Base-by-base conservation (phyloP, 2,329 filamentous ascomycete genomes). In the Verticillium tricorpus region DNA sequence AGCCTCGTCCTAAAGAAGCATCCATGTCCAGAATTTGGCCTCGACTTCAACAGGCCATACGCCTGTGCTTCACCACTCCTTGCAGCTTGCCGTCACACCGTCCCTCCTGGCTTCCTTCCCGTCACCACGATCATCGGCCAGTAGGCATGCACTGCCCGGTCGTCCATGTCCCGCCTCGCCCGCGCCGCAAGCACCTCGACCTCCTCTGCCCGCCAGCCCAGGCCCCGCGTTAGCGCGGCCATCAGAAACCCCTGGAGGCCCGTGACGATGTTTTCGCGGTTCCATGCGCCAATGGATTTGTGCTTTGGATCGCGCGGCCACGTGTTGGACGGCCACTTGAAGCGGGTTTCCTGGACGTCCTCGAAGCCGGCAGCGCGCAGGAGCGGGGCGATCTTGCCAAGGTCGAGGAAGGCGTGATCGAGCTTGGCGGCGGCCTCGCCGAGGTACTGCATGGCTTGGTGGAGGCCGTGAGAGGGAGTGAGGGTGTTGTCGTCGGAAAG, bases 291-390 rank as follows among this genome's bases (percentile, higher is more conserved):
- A 15, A 77, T 65, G 64, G 74, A 68, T 67, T 77, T 78, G 62
- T 73, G 67, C 60, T 69, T 67, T 3, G 61, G 56, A 59, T 75
- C 70, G 52, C 70, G 70, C 34, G 76, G 72, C 76, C 76, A 78
- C 6, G 68, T 65, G 45, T 76, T 75, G 56, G 72, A 70, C n/a
- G 76, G 76, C 70, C 75, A 75, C 66, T 74, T 74, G 63, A 69
- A 68, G 17, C 65, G 67, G 25, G 67, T 60, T 57, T 70, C 69
- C 69, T 82, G 79, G 1, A 90, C 89, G 69, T 94, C 80, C 2
- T 77, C 82, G 57, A 93, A 82, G 9, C 91, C 91, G 3, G 90
- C 90, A 34, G 83, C 82, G 60, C 82, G 79, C 59, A 93, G 82
- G 56, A 61, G 60, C 14, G 62, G 59, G 32, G 39, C 57, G 17